These are phyloP conservation scores for Parathielavia hyrcaniae DNA, from an alignment of 495 filamentous ascomycete species.

Conservation along the genomic window DNA sequence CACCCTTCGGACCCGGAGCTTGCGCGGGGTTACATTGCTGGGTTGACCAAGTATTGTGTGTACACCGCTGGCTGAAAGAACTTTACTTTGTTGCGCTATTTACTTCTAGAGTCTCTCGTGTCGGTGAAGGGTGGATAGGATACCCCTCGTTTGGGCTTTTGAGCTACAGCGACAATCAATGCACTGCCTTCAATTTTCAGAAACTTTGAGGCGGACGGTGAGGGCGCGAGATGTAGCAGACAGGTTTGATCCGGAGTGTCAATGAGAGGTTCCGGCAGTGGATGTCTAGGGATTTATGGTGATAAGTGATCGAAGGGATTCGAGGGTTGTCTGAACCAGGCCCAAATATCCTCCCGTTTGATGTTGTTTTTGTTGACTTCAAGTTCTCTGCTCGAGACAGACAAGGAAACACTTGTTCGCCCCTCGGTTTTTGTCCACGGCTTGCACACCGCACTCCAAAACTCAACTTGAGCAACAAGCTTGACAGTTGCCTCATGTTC, in stretches of 20 bases:
- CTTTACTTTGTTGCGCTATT: not conserved
- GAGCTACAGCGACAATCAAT: too few species aligned
- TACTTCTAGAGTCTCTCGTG: not conserved
- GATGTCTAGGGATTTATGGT: too few species aligned
- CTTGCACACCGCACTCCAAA: not conserved
- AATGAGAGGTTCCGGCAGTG: too few species aligned
- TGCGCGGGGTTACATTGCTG: not conserved
- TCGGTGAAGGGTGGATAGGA: not conserved
- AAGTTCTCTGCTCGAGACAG: not conserved
- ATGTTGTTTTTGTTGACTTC: too few species aligned
- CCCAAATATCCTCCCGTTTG: too few species aligned
- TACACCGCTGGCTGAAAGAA: not conserved
- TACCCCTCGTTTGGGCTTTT: not conserved
- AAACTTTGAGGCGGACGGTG: too few species aligned
- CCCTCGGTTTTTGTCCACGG: conserved; percentile 6
- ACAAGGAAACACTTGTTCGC: conserved; percentile 1
- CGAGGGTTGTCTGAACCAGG: too few species aligned
- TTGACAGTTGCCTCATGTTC: not conserved
- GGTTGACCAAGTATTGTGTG: not conserved
- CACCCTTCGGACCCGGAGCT: not conserved
- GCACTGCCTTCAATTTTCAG: too few species aligned
- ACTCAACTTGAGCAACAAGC: not conserved
- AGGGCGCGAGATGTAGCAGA: too few species aligned
- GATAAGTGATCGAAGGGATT: too few species aligned
- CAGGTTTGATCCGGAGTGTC: too few species aligned